phyloP scores from a whole-genome alignment of 805 yeast genomes.

The Diddensiella transvaalensis region DNA sequence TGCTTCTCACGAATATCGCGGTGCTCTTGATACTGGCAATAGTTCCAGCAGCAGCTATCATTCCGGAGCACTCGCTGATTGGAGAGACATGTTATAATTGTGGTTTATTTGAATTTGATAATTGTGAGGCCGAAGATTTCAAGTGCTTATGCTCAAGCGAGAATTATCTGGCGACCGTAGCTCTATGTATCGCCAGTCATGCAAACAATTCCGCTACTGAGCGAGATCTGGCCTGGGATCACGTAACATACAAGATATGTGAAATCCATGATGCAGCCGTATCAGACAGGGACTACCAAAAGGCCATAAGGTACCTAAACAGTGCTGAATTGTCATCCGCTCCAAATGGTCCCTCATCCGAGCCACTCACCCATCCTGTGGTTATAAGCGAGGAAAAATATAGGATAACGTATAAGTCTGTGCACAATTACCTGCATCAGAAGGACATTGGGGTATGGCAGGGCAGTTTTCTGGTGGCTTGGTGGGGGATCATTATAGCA shows the following conservation, averaged over 20 bases:
- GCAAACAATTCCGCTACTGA: constrained; percentile 21
- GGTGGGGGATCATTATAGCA: constrained; percentile 29
- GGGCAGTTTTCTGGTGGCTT: constrained; percentile 30
- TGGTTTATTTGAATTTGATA: constrained; percentile 19
- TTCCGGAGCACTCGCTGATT: constrained; percentile 13
- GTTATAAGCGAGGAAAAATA: constrained; percentile 10
- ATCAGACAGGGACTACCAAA: constrained; percentile 15
- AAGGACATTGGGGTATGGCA: constrained; percentile 32
- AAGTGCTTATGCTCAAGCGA: constrained; percentile 31
- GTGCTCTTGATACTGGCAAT: constrained; percentile 13
- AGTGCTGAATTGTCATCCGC: constrained; percentile 19
- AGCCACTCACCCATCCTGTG: constrained; percentile 14
- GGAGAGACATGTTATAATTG: constrained; percentile 23
- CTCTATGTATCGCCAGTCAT: constrained; percentile 29
- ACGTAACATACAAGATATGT: constrained; percentile 27
- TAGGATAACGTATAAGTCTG: constrained; percentile 10
- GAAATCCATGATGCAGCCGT: constrained; percentile 17
- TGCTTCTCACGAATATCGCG: constrained; percentile 9
- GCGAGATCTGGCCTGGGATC: constrained; percentile 33
- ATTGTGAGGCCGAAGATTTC: constrained; percentile 23
- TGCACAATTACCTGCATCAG: constrained; percentile 20
- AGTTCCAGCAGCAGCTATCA: not conserved
- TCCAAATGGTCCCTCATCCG: constrained; percentile 2
- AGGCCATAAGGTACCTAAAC: constrained; percentile 18
- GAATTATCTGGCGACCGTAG: constrained; percentile 31